Conservation (phyloP, 73 alveolate genomes). For the Stentor coeruleus region DNA sequence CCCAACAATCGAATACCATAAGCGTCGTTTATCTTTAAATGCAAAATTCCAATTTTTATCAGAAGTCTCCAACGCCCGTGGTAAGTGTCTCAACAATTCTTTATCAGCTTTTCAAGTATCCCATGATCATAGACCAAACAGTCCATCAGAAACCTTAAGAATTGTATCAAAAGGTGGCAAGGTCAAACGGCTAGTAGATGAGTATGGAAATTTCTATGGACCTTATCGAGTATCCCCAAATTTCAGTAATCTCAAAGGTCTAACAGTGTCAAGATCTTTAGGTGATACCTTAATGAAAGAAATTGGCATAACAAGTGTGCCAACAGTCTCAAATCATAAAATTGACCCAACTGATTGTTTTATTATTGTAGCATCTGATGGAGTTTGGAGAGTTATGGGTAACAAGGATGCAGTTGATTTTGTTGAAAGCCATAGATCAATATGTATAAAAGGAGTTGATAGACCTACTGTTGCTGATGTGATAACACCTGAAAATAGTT, state of each 20-base stretch:
- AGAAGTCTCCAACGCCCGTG: background rate
- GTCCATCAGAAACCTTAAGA: background rate
- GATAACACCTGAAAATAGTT: constrained; percentile 5
- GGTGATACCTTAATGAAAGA: background rate
- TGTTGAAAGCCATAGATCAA: background rate
- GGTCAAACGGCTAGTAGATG: background rate
- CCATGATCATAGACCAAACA: constrained; percentile 3
- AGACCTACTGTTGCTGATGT: background rate
- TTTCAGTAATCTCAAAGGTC: background rate
- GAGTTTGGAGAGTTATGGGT: background rate
- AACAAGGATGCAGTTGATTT: background rate
- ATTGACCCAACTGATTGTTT: background rate
- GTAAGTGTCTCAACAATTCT: background rate
- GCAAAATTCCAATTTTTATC: background rate
- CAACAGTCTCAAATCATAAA: background rate
- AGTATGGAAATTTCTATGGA: background rate
- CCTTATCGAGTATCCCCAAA: background rate
- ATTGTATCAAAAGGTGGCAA: background rate
- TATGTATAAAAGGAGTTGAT: background rate
- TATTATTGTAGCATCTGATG: background rate
- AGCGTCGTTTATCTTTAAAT: background rate
- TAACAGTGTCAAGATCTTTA: background rate
- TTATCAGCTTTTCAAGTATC: constrained; percentile 3
- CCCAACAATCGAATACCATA: background rate
- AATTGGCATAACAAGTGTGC: background rate